Evolutionary conservation across 495 filamentous ascomycete species (phyloP).

Genomic region (Podospora fimiseda): DNA sequence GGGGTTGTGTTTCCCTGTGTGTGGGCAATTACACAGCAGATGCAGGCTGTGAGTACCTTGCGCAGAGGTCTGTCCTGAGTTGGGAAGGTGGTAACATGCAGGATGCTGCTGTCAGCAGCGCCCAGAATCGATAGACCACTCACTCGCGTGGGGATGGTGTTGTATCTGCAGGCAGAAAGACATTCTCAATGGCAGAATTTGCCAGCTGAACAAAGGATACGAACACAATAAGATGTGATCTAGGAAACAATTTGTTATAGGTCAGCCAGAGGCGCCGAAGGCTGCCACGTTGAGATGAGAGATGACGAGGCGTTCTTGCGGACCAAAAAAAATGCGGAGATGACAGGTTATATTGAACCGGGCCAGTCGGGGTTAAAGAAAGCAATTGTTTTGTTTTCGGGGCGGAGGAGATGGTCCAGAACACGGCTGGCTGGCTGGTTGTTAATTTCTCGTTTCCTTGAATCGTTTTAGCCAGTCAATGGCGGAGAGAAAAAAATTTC

Average conservation of each 20-base stretch:
- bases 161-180: background rate
- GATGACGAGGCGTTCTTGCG: background rate
- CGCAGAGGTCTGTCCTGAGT: background rate
- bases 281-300: background rate
- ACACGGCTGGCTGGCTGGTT: too few relatives aligned
- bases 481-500: background rate
- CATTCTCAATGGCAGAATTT: too few relatives aligned
- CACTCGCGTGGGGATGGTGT: background rate
- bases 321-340: background rate
- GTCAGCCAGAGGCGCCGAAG: background rate
- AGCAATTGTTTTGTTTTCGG: background rate
- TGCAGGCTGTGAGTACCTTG: too few relatives aligned
- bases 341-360: background rate
- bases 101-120: background rate
- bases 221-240: background rate
- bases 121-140: background rate
- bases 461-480: background rate
- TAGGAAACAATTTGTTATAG: background rate
- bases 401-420: background rate
- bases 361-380: background rate
- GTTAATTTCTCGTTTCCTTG: background rate
- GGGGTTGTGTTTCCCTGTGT: too few relatives aligned
- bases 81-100: background rate
- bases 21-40: too few relatives aligned
- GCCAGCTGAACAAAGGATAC: background rate